Base-by-base conservation (phyloP, 495 filamentous ascomycete genomes). In the Neurospora tetrasperma region DNA sequence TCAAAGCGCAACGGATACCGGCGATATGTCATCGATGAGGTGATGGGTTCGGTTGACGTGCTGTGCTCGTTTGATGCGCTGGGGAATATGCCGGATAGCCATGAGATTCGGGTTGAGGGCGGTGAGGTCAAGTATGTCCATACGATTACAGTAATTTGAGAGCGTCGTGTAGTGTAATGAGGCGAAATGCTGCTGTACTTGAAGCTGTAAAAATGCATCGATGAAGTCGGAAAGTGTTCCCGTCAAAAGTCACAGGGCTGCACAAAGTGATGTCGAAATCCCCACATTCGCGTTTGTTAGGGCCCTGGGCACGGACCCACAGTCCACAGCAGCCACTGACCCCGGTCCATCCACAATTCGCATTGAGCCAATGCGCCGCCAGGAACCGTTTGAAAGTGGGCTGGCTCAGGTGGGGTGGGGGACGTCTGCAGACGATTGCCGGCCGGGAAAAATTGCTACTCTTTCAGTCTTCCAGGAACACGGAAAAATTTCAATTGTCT, bases 1-100 rank as follows among this genome's bases (percentile, higher is more conserved):
- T 44, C 74, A 16, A 81, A 76, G 74, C 71, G 70, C 20, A 85
- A 85, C 70, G 81, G 79, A 2, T 84, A 82, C 42, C 75, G 85
- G 35, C 76, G 85, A 38, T 86, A 86, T 74, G 84, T 86, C n/a
- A 85, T 86, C 71, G 85, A 86, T 71, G 84, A 86, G 77, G 78
- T 76, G 31, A 43, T 84, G 1, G 85, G 85, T 10, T 83, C 80
- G 4, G 82, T 84, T 8, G 84, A 86, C 73, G 82, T 86, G 16
- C 72, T 86, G 14, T 86, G 83, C 70, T 80, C 82, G 3, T 86
- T 86, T 73, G 80, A 85, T 71, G 78, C 81, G 35, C 74, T 86
- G 18, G 83, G 83, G 6, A 76, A 76, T 59, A 77, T 80, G 74
- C 83, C 85, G 0, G 85, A 86, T 59, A 84, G 82, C 11, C 85